Conservation (phyloP, 2,329 filamentous ascomycete genomes). For the Pseudogymnoascus sp. region DNA sequence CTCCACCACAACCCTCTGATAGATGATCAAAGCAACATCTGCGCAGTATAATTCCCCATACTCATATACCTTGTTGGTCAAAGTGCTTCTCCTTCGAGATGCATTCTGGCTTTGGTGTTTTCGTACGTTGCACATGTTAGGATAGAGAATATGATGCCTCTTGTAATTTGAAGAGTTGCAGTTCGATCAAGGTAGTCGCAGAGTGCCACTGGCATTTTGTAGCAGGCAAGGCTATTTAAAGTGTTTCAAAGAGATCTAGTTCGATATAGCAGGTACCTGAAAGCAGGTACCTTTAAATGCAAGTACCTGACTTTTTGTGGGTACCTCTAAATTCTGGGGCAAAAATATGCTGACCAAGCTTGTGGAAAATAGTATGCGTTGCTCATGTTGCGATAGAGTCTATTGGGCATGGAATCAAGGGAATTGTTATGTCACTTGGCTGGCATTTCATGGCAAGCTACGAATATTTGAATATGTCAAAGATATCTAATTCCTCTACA, state of each 20-base stretch:
- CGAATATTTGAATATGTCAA: background rate
- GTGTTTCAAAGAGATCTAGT: background rate
- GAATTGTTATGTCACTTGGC: background rate
- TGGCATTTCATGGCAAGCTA: background rate
- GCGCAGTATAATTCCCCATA: conserved; percentile 11
- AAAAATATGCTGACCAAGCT: no score
- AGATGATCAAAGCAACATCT: conserved; percentile 10
- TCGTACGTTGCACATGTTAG: background rate
- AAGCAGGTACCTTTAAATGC: background rate
- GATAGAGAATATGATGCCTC: background rate
- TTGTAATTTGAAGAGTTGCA: no score
- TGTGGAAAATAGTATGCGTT: no score
- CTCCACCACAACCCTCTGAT: background rate
- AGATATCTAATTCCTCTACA: background rate
- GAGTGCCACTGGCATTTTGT: no score
- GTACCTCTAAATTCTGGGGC: no score
- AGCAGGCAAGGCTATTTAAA: background rate
- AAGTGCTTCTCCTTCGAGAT: conserved; percentile 11
- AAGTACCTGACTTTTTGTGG: no score
- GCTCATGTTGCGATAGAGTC: no score
- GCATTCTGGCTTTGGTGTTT: conserved; percentile 12
- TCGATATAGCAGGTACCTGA: background rate
- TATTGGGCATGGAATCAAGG: no score
- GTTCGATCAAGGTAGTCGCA: no score
- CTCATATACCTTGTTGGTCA: conserved; percentile 13